Conservation (phyloP, 768 basidiomycete genomes). For the Artomyces pyxidatus region DNA sequence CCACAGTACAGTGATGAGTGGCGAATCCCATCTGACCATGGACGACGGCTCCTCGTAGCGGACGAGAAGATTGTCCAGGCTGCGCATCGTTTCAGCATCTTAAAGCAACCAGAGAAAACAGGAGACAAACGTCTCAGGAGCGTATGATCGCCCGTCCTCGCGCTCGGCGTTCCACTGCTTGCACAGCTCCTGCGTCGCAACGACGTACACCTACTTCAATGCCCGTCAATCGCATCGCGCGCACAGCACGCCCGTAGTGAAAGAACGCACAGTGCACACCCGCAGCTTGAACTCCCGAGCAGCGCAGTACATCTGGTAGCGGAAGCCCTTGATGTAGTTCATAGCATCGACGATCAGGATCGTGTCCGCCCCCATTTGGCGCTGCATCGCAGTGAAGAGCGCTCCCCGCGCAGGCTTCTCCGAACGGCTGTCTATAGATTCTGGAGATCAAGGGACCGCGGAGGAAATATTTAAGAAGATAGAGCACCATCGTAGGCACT, state of each 20-base stretch:
- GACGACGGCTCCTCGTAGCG: conserved; percentile 96
- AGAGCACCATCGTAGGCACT: conserved; percentile 66
- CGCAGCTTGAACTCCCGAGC: conserved; percentile 82
- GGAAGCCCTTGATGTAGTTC: conserved; percentile 98
- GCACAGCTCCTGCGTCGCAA: conserved; percentile 68
- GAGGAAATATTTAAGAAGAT: background rate
- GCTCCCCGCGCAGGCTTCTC: conserved; percentile 88
- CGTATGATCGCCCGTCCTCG: conserved; percentile 42
- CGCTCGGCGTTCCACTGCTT: conserved; percentile 63
- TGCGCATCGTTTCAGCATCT: conserved; percentile 24
- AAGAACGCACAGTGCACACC: conserved; percentile 70
- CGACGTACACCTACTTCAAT: conserved; percentile 63
- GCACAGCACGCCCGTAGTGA: background rate
- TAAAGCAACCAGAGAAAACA: background rate
- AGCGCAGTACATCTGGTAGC: conserved; percentile 97
- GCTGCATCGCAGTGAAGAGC: conserved; percentile 75
- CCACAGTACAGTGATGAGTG: conserved; percentile 80
- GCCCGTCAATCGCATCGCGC: background rate
- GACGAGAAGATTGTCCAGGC: conserved; percentile 79
- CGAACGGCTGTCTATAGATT: conserved; percentile 54
- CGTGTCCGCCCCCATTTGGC: conserved; percentile 61
- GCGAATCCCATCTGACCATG: conserved; percentile 99
- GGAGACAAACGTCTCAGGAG: conserved; percentile 55
- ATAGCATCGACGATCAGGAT: conserved; percentile 85
- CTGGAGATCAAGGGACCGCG: conserved; percentile 1